Base-by-base conservation (phyloP, 352 stramenopile genomes). In the Pythium oligandrum region DNA sequence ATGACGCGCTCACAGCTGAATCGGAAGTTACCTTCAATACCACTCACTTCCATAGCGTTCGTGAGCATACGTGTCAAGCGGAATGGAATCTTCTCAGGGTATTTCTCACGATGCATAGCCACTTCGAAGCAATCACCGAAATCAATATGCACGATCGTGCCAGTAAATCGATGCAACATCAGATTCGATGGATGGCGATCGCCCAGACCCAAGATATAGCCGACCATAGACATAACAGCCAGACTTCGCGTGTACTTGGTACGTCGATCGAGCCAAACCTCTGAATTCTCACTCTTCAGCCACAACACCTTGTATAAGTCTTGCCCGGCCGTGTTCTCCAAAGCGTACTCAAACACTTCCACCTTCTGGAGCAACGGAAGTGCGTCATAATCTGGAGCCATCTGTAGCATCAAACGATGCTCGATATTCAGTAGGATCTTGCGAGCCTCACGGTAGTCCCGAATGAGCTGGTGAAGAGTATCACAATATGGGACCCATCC, bases 181-280 rank as follows among this genome's bases (percentile, higher is more conserved):
- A 99, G 72, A 69, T 99, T 99, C 9, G 86, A 98, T n/a, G 97
- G 96, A 75, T 99, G 98, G 6, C 98, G 81, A 80, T 99, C 98
- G 4, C 97, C 98, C 31, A 99, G 85, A 5, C 98, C 98, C 53
- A 99, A 72, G 53, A 99, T 99, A 66, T 99, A 99, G 11, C 79
- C 79, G 2, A 89, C 97, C 89, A 99, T 99, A 37, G 87, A 98
- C 96, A 99, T 99, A 6, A 99, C 96, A 2, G 98, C 97, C 38
- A 99, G 72, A 35, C 93, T 96, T 1, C 96, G 79, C 37, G 96
- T 99, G 67, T 98, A 99, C 63, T 97, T 98, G 30, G 96, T 99
- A 11, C 97, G 78, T 30, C 96, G 86, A 44, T 99, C 96, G 1
- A 99, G 75, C 97, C 97, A 99, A 56, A 98, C 88, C 59, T 99